A percentile compares a stretch with the other conserved stretches of the same genome.
Conservation (phyloP, 2,329 filamentous ascomycete species). For the Blastomyces parvus region DNA sequence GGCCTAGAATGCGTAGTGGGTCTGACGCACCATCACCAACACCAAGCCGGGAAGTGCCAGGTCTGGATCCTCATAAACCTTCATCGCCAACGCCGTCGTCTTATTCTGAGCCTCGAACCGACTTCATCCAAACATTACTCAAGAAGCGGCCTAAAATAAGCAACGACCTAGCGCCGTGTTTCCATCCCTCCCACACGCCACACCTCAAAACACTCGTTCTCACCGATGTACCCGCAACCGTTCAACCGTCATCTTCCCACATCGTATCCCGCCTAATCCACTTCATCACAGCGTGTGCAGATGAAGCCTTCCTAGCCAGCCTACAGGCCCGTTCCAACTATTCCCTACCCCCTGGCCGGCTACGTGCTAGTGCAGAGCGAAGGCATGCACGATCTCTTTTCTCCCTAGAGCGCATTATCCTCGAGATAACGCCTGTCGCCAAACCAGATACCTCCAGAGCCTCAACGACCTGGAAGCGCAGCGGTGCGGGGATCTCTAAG, state of each 20-base stretch:
- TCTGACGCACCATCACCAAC: neutral
- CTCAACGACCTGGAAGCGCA: conserved; percentile 34
- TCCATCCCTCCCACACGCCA: conserved; percentile 49
- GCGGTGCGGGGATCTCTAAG: conserved; percentile 35
- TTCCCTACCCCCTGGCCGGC: conserved; percentile 48
- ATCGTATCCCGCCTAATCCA: conserved; percentile 39
- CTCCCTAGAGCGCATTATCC: conserved; percentile 45
- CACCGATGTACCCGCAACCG: conserved; percentile 45
- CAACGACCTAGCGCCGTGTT: conserved; percentile 23
- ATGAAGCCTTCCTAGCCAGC: conserved; percentile 45
- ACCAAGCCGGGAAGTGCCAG: conserved; percentile 6
- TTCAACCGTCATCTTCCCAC: conserved; percentile 34
- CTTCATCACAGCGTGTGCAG: conserved; percentile 49
- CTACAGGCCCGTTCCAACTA: conserved; percentile 49
- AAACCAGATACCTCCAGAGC: conserved; percentile 13
- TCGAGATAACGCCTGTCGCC: conserved; percentile 42
- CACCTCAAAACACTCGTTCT: conserved; percentile 47
- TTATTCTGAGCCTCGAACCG: conserved; percentile 21
- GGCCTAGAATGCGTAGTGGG: neutral
- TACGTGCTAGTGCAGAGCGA: conserved; percentile 40
- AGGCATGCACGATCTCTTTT: conserved; percentile 45
- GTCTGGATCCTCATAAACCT: neutral
- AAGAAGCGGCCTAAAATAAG: conserved; percentile 29
- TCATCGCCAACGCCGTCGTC: conserved; percentile 13
- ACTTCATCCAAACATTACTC: conserved; percentile 31